Conservation (phyloP, 805 yeast species). For the Metschnikowia continentalis region DNA sequence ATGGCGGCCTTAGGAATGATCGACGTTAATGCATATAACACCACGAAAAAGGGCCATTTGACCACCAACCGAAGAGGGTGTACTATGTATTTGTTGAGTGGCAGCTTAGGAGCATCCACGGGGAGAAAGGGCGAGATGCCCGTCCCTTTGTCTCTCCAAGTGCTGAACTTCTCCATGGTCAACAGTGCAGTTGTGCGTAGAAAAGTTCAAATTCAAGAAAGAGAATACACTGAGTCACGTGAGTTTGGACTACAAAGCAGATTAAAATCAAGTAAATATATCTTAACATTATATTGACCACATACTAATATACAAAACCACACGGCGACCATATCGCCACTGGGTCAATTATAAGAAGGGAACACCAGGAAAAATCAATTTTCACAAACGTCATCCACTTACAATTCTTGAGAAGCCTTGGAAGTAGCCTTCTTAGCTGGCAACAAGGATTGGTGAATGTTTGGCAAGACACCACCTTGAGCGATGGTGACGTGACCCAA, state of each 20-base stretch:
- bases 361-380: slow-evolving; percentile 20
- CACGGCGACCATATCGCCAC: slow-evolving; percentile 18
- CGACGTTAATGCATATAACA: slow-evolving; percentile 18
- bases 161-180: slow-evolving; percentile 47
- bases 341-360: slow-evolving; percentile 18
- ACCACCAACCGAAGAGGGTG: slow-evolving; percentile 16
- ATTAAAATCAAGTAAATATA: slow-evolving; percentile 7
- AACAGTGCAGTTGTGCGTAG: neutral
- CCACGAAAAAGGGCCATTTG: slow-evolving; percentile 28
- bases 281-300: slow-evolving; percentile 22
- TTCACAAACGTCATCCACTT: slow-evolving; percentile 16
- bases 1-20: slow-evolving; percentile 17
- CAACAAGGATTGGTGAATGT: slow-evolving; percentile 46
- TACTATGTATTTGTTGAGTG: slow-evolving; percentile 8
- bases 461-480: slow-evolving; percentile 52
- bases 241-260: neutral
- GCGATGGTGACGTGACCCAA: slow-evolving; percentile 61
- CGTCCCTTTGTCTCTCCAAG: slow-evolving; percentile 85
- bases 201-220: neutral
- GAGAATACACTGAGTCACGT: neutral
- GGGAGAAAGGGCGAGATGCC: slow-evolving; percentile 93
- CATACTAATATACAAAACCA: slow-evolving; percentile 22
- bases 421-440: slow-evolving; percentile 27
- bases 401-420: slow-evolving; percentile 24
- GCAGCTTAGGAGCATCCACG: slow-evolving; percentile 21